phyloP scores from a whole-genome alignment of 805 yeast species.

The Wickerhamomyces tratensis region DNA sequence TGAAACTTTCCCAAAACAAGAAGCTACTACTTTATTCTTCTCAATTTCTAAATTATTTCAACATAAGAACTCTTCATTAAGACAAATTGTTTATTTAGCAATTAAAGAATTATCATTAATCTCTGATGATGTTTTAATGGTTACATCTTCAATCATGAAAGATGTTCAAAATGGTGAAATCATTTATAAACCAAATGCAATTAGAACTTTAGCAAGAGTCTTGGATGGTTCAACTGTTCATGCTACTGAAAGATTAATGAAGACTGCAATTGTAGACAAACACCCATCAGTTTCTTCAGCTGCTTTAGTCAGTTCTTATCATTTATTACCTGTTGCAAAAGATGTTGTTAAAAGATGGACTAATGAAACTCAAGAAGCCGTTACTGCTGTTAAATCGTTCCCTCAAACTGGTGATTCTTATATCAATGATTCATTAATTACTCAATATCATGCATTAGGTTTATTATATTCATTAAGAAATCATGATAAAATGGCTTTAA shows the following conservation, averaged over 20 bases:
- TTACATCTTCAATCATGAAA: constrained; percentile 95
- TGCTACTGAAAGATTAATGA: constrained; percentile 86
- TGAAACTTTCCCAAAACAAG: constrained; percentile 77
- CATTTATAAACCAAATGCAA: constrained; percentile 87
- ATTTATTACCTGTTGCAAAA: constrained; percentile 79
- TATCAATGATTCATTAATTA: constrained; percentile 67
- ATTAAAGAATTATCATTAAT: constrained; percentile 81
- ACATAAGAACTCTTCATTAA: constrained; percentile 75
- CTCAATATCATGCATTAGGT: constrained; percentile 95
- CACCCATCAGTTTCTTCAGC: constrained; percentile 87
- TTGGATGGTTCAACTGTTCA: constrained; percentile 86
- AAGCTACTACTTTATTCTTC: constrained; percentile 88
- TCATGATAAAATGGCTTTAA: constrained; percentile 89
- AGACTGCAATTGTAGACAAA: constrained; percentile 84
- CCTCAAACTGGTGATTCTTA: constrained; percentile 32
- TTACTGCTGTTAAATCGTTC: constrained; percentile 38
- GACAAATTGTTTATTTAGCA: constrained; percentile 90
- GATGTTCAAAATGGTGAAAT: constrained; percentile 88
- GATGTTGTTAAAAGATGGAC: constrained; percentile 91
- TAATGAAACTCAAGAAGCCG: constrained; percentile 91
- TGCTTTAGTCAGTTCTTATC: constrained; percentile 88
- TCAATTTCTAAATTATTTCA: constrained; percentile 92
- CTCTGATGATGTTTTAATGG: constrained; percentile 93
- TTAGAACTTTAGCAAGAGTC: constrained; percentile 83
- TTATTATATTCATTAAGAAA: constrained; percentile 78